Evolutionary conservation across 495 filamentous ascomycete species (phyloP), one percentile per base, ranked within the genome.

Genomic region (Talaromyces trachyspermus): DNA sequence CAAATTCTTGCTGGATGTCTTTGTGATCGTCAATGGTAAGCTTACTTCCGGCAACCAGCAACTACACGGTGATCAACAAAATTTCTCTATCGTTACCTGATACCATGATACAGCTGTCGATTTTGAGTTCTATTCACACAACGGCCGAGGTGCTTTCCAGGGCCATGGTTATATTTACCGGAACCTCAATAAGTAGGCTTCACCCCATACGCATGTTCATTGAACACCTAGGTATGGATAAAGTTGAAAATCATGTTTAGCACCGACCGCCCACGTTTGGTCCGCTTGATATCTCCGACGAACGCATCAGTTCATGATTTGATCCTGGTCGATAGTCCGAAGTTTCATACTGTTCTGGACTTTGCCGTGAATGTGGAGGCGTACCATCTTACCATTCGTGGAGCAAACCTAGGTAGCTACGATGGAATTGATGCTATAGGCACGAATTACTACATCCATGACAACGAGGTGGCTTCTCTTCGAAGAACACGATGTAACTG

Each of bases 401-500:
- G 71, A 2, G 61, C 51, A 0, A 67, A 71, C 25, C 36, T 60
- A 20, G 70, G 70, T n/a, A 66, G 66, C 5, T 62, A 65, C 22
- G 69, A 73, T 58, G 70, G 69, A 15, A 61, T 75, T 20, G 66
- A 71, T 45, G 54, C 62, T 5, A 63, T 65, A 47, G 69, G 66
- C 18, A 61, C 52, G 5, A 74, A 72, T 48, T 69, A 71, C 37
- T 60, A 58, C 41, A 58, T 75, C 29, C 71, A 75, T 36, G 68
- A 74, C 49, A 61, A 69, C 18, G 64, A 71, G 53, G 70, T 60
- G 42, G 40, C 18, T 1, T 11, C 26, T 23, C 6, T 32, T 42
- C 23, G 1, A 11, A 7, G 12, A 14, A 5, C 1, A 15, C 0
- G 39, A n/a, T 42, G 23, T 12, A 5, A 14, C 1, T 4, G 6